phyloP scores from a whole-genome alignment of 805 yeast species.

The Yarrowia divulgata region DNA sequence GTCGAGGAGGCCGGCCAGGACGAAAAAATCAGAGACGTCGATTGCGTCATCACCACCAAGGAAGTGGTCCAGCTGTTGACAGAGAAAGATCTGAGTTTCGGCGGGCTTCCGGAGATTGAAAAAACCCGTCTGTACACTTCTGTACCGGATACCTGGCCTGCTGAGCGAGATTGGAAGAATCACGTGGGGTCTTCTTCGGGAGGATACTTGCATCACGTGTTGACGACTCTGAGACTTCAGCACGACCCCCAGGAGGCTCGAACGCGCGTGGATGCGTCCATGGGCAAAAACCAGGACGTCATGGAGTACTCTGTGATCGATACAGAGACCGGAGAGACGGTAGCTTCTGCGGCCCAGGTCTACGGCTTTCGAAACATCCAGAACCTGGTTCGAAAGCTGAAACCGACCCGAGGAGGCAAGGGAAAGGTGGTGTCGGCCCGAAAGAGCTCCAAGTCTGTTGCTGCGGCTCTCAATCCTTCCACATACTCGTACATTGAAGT shows the following conservation, averaged over 20 bases:
- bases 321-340: slow-evolving; percentile 46
- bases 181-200: slow-evolving; percentile 87
- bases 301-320: slow-evolving; percentile 67
- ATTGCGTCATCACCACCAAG: slow-evolving; percentile 91
- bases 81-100: neutral
- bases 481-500: slow-evolving; percentile 85
- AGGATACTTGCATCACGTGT: slow-evolving; percentile 80
- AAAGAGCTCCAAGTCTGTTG: slow-evolving; percentile 41
- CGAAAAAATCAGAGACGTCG: slow-evolving; percentile 66
- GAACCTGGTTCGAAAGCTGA: slow-evolving; percentile 84
- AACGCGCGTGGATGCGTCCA: slow-evolving; percentile 54
- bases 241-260: slow-evolving; percentile 44
- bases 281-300: slow-evolving; percentile 76
- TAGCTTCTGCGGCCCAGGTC: slow-evolving; percentile 67
- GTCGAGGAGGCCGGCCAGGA: slow-evolving; percentile 44
- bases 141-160: slow-evolving; percentile 73
- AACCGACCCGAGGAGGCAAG: slow-evolving; percentile 51
- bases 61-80: slow-evolving; percentile 75
- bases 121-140: slow-evolving; percentile 50
- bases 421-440: slow-evolving; percentile 41
- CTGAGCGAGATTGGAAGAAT: slow-evolving; percentile 67
- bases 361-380: slow-evolving; percentile 96
- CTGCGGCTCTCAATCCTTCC: slow-evolving; percentile 62
- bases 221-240: slow-evolving; percentile 50
- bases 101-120: slow-evolving; percentile 52